These are phyloP conservation scores for Recurvomyces mirabilis DNA, from an alignment of 495 filamentous ascomycete species.

Conservation along the genomic window DNA sequence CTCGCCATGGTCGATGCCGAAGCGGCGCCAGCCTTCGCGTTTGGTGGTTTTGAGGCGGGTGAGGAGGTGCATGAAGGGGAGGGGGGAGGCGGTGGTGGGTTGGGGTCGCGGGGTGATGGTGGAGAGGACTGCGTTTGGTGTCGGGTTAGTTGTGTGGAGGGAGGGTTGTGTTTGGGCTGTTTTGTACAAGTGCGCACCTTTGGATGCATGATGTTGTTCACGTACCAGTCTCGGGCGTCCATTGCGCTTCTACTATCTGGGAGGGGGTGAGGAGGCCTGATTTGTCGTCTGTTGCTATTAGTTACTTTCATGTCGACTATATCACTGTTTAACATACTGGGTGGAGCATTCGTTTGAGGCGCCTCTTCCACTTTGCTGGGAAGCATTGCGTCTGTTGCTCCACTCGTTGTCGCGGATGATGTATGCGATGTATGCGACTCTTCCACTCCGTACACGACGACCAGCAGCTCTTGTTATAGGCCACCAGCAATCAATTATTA, in stretches of 20 bases:
- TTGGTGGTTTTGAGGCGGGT: slow-evolving; percentile 89
- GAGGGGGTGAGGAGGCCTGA: slow-evolving; percentile 19
- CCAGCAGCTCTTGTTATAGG: no score
- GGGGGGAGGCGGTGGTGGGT: slow-evolving; percentile 55
- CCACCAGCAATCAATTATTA: background rate
- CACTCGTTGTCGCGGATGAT: background rate
- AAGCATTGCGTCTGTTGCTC: background rate
- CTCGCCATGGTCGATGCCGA: slow-evolving; percentile 62
- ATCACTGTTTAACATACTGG: slow-evolving; percentile 14
- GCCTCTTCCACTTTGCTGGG: slow-evolving; percentile 17
- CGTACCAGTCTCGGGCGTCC: slow-evolving; percentile 31
- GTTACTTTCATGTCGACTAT: background rate
- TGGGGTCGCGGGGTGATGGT: slow-evolving; percentile 41
- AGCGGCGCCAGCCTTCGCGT: slow-evolving; percentile 89
- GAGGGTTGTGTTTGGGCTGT: no score
- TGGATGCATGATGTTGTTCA: background rate
- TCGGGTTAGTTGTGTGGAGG: background rate
- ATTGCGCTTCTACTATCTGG: slow-evolving; percentile 17
- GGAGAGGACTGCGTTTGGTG: slow-evolving; percentile 28
- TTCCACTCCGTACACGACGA: no score
- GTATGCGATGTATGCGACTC: no score
- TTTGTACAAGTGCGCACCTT: slow-evolving; percentile 6
- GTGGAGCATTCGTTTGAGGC: slow-evolving; percentile 25
- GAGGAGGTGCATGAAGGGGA: slow-evolving; percentile 88
- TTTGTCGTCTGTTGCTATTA: slow-evolving; percentile 6